Base-by-base conservation (phyloP, 495 filamentous ascomycete species). In the Terfezia boudieri region DNA sequence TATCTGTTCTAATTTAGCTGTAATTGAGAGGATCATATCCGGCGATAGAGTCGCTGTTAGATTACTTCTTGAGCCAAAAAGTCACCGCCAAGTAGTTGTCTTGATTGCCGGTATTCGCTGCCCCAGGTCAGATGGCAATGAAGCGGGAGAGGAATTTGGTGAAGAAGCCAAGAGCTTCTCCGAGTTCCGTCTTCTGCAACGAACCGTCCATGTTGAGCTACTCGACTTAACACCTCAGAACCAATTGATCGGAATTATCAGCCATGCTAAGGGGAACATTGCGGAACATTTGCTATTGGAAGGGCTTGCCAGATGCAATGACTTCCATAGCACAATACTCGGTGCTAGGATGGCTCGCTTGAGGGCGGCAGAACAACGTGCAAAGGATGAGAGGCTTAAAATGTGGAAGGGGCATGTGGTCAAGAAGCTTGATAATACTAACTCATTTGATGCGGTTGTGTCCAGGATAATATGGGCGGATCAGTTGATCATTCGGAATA, bases 41-140 rank as follows among this genome's bases (percentile, higher is more conserved):
- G 92, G 88, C 53, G 92, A 99, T 65, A 82, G 89, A 49, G 69
- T 94, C 57, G 79, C 93, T 54, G 70, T 88, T n/a, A 81, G 92
- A 49, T 71, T 99, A 53, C 68, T 90, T 46, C 64, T 88, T 16
- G 73, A 76, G 4, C 79, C 86, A 0, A 77, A 79, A 57, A 78
- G 83, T 65, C 90, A 99, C 63, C 67, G 81, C 53, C 87, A 95
- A 68, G 80, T 77, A 9, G 55, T 94, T 64, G 74, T 87, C 51
- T 76, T 93, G n/a, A 65, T 96, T 61, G 92, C 89, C 23, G 92
- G 92, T 59, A 78, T 99, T 58, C 77, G 84, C 22, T 76, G 89
- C 12, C 92, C 92, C 10, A 72, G 83, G 6, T 88, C 89, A 7
- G 84, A 84, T 55, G 83, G 84, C 53, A 79, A 82, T 60, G 79